Evolutionary conservation across 495 filamentous ascomycete genomes (phyloP), one percentile per base, ranked within the genome.

Genomic region (Neurospora cerealis): DNA sequence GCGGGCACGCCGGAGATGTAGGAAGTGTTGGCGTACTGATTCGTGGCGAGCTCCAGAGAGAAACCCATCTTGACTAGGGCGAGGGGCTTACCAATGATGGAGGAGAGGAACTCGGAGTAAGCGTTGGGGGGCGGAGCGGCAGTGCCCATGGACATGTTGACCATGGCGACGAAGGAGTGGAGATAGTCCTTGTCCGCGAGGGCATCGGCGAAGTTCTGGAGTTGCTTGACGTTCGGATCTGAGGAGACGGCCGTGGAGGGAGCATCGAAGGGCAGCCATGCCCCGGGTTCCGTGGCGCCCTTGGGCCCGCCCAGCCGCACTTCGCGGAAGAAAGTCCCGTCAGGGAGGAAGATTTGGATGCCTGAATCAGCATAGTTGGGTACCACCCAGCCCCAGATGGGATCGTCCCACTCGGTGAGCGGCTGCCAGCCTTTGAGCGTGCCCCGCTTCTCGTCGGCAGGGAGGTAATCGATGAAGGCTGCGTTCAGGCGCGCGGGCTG

Each of bases 341-440:
- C 84, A 0, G 73, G 41, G 0, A 80, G 69, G 75, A 89, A 89
- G 19, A 89, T 36, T 75, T 89, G 87, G 9, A 90, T 70, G 1
- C 83, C 84, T 34, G 76, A 72, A 73, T 89, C 81, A 60, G 75
- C 79, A 74, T 83, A 88, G 79, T 89, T 89, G 74, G 83, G 72
- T 1, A 89, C 77, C 1, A 89, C 40, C 87, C 87, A 89, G 3
- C 88, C 87, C 82, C 82, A 89, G 72, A 88, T 80, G 28, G 86
- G 87, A 54, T 82, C 82, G 62, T 88, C 87, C 80, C 79, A 85
- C 32, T 88, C 84, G 0, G 71, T 46, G 9, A 73, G 38, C 1
- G 75, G 72, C 10, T 73, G 72, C 82, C 80, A 84, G 70, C 48
- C 42, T 6, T 4, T 0, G 38, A 4, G 38, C 38, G 38, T 39